A percentile compares a stretch with the other conserved stretches of the same genome.
Conservation (phyloP, 441 rosid species). For the Isatis lusitanica region DNA sequence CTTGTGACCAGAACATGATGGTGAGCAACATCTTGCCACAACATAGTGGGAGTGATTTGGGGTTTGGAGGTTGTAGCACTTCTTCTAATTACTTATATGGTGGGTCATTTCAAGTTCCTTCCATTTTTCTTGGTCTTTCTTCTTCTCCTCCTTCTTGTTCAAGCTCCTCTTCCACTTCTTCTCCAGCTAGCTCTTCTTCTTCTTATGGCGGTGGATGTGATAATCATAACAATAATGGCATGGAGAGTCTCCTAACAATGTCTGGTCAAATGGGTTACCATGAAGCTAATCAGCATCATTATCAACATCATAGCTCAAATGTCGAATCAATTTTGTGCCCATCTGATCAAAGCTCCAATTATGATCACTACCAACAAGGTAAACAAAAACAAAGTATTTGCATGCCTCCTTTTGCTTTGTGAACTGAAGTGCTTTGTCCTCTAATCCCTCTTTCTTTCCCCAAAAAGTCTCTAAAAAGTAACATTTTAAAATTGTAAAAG, state of each 20-base stretch:
- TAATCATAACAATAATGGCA: conserved; percentile 38
- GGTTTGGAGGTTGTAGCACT: conserved; percentile 34
- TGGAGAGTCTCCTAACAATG: conserved; percentile 52
- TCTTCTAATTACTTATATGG: conserved; percentile 35
- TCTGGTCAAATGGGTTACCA: conserved; percentile 67
- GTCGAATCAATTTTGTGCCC: conserved; percentile 55
- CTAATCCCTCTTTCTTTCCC: conserved; percentile 28
- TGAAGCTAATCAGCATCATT: conserved; percentile 49
- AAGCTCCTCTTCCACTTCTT: conserved; percentile 45
- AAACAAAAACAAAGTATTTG: conserved; percentile 22
- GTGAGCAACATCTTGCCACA: conserved; percentile 30
- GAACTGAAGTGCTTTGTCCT: conserved; percentile 8
- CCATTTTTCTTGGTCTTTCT: conserved; percentile 36
- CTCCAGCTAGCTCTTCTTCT: conserved; percentile 51
- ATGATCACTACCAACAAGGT: conserved; percentile 73
- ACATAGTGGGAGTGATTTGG: conserved; percentile 34
- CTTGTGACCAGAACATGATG: conserved; percentile 33
- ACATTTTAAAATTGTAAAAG: conserved; percentile 3
- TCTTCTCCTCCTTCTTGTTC: conserved; percentile 39
- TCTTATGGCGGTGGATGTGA: conserved; percentile 49
- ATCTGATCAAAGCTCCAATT: conserved; percentile 54
- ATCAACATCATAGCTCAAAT: conserved; percentile 40
- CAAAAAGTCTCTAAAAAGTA: conserved; percentile 25
- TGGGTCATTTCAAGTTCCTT: conserved; percentile 36
- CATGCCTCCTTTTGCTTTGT: conserved; percentile 35